Evolutionary conservation across 1,284 basidiomycete species (phyloP), one percentile per base, ranked within the genome.

Genomic region (Austropuccinia psidii): DNA sequence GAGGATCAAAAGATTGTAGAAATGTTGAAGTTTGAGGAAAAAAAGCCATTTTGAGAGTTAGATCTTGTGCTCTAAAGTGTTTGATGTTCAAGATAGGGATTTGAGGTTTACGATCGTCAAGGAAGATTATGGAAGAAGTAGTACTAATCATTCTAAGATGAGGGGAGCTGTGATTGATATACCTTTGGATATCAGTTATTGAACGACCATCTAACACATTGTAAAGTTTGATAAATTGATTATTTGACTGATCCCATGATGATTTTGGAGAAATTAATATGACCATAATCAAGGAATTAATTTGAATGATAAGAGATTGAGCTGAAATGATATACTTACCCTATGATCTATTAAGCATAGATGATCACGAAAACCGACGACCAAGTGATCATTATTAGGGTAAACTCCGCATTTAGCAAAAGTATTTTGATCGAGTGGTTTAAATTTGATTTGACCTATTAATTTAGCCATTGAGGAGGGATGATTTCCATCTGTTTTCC

Each of bases 131-230:
- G 15, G 45, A 52, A 11, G 55, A 37, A 15, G 69, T 73, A 7
- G 70, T 73, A 37, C 19, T 73, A 6, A 73, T 45, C 24, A 73
- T 35, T 19, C 70, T 49, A 19, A 64, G 52, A 47, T 73, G 70
- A 1, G 70, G 50, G 29, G 58, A 43, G 7, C 33, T 35, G 37
- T 35, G 47, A 41, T 39, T 64, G 33, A 60, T 47, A 43, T 73
- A 52, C 21, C 70, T 35, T 62, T 73, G 58, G 29, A 73, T 45
- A 64, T 73, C 70, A 19, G 70, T 73, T 4, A 73, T 41, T 2
- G 21, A 37, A 9, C 64, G 58, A 13, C 35, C 35, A n/a, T 61
- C 45, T 27, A 33, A n/a, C n/a, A 62, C 43, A 27, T 8, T 52
- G 45, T 72, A 72, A 27, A 72, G 45, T n/a, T 61, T 19, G 17